Evolutionary conservation across 176 grass and related monocot species (phyloP).

Genomic region (Carex littledalei): DNA sequence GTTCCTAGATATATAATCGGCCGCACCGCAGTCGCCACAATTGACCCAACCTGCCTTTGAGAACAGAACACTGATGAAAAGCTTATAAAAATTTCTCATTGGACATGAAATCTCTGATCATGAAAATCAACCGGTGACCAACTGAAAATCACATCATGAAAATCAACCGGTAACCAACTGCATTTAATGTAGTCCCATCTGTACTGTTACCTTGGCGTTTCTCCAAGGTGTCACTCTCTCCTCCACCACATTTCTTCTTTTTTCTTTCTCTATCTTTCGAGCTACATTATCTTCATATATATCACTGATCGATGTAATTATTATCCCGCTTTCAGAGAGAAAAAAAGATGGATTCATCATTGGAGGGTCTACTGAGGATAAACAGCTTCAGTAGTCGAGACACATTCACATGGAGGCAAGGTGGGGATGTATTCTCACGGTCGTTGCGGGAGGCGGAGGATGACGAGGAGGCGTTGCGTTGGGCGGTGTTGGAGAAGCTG

Average conservation of each 20-base stretch:
- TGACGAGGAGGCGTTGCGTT: constrained; percentile 43
- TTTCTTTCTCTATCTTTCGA: not conserved
- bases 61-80: too few relatives aligned
- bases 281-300: not conserved
- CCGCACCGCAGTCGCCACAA: too few relatives aligned
- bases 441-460: constrained; percentile 5
- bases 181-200: not conserved
- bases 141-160: not conserved
- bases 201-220: not conserved
- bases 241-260: not conserved
- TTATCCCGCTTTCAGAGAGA: not conserved
- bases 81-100: too few relatives aligned
- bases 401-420: not conserved
- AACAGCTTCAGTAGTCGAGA: not conserved
- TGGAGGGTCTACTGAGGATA: not conserved
- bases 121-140: not conserved
- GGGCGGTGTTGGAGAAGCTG: constrained; percentile 47
- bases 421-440: not conserved
- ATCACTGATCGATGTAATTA: not conserved
- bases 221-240: not conserved
- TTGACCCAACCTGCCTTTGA: too few relatives aligned
- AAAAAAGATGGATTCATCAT: not conserved
- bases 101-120: not conserved
- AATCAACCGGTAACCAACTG: not conserved
- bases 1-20: too few relatives aligned